phyloP scores from a whole-genome alignment of 345 rosid genomes.

The Stellera chamaejasme region DNA sequence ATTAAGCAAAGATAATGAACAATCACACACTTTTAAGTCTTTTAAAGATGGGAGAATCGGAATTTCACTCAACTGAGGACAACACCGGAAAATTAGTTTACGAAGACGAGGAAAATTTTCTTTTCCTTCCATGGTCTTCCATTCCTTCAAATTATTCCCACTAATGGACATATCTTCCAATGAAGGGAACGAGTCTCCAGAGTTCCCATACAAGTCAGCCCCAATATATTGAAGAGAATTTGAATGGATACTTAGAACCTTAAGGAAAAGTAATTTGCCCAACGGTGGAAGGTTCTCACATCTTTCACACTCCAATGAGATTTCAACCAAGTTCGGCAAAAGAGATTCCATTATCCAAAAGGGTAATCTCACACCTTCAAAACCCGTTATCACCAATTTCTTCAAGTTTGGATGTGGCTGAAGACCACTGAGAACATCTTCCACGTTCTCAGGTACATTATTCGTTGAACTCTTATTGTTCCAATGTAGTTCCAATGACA shows the following conservation, averaged over 20 bases:
- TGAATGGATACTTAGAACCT: not conserved
- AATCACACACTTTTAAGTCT: fast-evolving
- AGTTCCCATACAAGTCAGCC: not conserved
- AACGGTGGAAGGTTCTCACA: constrained; percentile 5
- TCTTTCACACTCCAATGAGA: not conserved
- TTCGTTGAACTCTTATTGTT: not conserved
- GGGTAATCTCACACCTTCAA: constrained; percentile 1
- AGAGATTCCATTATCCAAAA: constrained; percentile 4
- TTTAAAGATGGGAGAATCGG: not conserved
- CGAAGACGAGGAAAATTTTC: constrained; percentile 3
- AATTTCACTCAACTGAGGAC: constrained; percentile 3
- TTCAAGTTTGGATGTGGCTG: constrained; percentile 10
- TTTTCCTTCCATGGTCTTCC: not conserved
- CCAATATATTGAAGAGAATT: not conserved
- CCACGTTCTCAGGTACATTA: not conserved
- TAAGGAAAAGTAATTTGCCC: constrained; percentile 1
- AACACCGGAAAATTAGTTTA: fast-evolving
- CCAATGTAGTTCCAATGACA: not conserved
- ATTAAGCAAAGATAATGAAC: not conserved
- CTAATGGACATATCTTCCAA: not conserved
- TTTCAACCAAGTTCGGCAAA: constrained; percentile 6
- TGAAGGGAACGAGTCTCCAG: not conserved
- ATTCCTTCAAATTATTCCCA: not conserved
- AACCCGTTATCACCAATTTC: not conserved
- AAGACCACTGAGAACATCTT: constrained; percentile 4